These are phyloP conservation scores for Rhodotorula toruloides DNA, from an alignment of 768 basidiomycete genomes.

Conservation along the genomic window DNA sequence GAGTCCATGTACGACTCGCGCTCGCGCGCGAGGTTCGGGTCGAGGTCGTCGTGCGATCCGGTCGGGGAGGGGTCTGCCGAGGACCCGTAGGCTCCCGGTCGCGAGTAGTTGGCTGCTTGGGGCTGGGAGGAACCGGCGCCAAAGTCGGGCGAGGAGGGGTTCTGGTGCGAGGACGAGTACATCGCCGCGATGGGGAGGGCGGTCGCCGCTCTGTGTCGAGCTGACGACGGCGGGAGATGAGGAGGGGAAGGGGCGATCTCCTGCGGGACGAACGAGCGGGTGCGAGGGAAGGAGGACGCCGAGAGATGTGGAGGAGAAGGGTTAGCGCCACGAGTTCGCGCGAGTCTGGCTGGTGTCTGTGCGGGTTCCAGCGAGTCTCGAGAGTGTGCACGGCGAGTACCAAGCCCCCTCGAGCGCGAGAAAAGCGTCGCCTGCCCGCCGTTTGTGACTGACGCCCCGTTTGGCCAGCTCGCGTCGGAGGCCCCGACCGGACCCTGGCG, in stretches of 20 bases:
- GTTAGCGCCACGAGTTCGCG: not conserved
- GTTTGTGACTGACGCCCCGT: too few species aligned
- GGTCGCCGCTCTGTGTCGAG: not conserved
- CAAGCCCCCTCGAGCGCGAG: not conserved
- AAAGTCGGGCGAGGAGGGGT: constrained; percentile 13
- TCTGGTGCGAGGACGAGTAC: constrained; percentile 22
- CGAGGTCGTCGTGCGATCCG: constrained; percentile 30
- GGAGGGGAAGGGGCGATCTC: not conserved
- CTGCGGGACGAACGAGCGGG: not conserved
- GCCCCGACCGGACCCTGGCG: too few species aligned
- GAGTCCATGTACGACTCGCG: constrained; percentile 37
- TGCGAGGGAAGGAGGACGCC: not conserved
- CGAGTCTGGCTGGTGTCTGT: not conserved
- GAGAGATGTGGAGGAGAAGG: not conserved
- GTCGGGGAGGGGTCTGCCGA: constrained; percentile 9
- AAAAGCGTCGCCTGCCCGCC: too few species aligned
- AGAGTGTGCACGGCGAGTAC: not conserved
- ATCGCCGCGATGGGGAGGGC: constrained; percentile 27
- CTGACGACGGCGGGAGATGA: not conserved
- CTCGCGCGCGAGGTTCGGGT: constrained; percentile 7
- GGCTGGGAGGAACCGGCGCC: constrained; percentile 3
- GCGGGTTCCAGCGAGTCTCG: not conserved
- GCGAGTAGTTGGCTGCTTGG: constrained; percentile 9
- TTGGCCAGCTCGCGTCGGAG: too few species aligned
- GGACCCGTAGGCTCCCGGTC: constrained; percentile 17